These are phyloP conservation scores for Tuber borchii DNA, from an alignment of 495 filamentous ascomycete genomes.

Conservation along the genomic window DNA sequence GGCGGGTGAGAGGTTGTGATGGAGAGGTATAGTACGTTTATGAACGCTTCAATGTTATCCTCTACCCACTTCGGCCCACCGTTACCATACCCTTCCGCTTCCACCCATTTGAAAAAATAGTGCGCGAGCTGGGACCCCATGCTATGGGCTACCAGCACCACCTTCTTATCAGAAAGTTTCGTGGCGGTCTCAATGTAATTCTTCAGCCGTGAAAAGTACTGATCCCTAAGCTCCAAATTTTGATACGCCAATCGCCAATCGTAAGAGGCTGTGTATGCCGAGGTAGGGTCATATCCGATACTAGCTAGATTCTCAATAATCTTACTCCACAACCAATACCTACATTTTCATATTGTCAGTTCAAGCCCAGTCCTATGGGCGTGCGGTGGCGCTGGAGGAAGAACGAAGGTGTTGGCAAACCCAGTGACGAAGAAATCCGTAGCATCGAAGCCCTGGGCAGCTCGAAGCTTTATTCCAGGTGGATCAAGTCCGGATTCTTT, in stretches of 20 bases:
- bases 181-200: slow-evolving; percentile 79
- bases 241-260: slow-evolving; percentile 93
- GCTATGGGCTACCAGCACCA: slow-evolving; percentile 83
- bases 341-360: slow-evolving; percentile 47
- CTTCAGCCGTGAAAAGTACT: slow-evolving; percentile 87
- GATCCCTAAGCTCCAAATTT: slow-evolving; percentile 82
- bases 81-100: slow-evolving; percentile 66
- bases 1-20: background rate
- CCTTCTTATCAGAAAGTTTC: slow-evolving; percentile 63
- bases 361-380: background rate
- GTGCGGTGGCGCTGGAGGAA: slow-evolving; percentile 3
- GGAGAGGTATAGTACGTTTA: slow-evolving; percentile 52
- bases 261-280: slow-evolving; percentile 90
- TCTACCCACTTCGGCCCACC: slow-evolving; percentile 90
- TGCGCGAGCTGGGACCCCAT: slow-evolving; percentile 95
- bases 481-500: slow-evolving; percentile 86
- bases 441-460: slow-evolving; percentile 94
- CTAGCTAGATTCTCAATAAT: slow-evolving; percentile 93
- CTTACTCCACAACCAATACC: slow-evolving; percentile 99
- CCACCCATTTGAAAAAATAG: slow-evolving; percentile 98
- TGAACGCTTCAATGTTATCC: slow-evolving; percentile 81
- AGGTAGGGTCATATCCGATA: slow-evolving; percentile 92
- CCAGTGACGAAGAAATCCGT: slow-evolving; percentile 88
- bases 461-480: slow-evolving; percentile 82
- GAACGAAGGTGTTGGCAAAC: slow-evolving; percentile 9